Conservation (phyloP, 495 filamentous ascomycete species). For the Cenococcum geophilum region DNA sequence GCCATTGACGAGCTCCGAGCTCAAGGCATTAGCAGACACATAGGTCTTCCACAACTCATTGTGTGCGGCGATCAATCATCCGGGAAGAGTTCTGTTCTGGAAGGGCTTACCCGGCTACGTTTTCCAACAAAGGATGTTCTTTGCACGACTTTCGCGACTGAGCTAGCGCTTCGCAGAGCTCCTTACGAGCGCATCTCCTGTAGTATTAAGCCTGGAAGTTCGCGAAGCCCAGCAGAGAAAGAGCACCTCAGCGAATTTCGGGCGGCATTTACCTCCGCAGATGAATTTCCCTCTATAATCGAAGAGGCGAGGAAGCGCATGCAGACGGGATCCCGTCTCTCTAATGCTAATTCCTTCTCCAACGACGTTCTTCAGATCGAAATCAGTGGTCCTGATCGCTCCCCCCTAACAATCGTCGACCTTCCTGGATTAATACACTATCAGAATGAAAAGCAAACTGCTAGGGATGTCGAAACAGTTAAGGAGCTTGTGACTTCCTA, state of each 20-base stretch:
- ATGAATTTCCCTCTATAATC: conserved; percentile 6
- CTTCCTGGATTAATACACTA: conserved; percentile 10
- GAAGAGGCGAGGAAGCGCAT: conserved; percentile 6
- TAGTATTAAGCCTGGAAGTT: conserved; percentile 1
- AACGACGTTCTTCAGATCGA: conserved; percentile 12
- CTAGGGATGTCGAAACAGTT: conserved; percentile 1
- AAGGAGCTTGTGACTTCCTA: neutral
- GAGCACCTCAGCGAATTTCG: conserved; percentile 2
- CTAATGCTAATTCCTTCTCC: conserved; percentile 6
- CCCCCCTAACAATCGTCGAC: conserved; percentile 8
- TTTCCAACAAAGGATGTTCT: conserved; percentile 9
- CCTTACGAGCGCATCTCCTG: neutral
- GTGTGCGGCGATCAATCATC: conserved; percentile 66
- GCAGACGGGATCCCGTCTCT: neutral
- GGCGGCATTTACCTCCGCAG: neutral
- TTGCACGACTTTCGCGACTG: conserved; percentile 15
- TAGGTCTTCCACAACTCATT: conserved; percentile 60
- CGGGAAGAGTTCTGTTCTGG: conserved; percentile 37
- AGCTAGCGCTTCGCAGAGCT: neutral
- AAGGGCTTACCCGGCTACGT: conserved; percentile 1
- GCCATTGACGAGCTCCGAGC: conserved; percentile 52
- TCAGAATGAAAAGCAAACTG: neutral
- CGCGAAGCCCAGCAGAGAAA: neutral
- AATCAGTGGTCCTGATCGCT: conserved; percentile 5
- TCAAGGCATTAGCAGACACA: conserved; percentile 44